Conservation (phyloP, 2,329 filamentous ascomycete genomes). For the Neurospora crassa region DNA sequence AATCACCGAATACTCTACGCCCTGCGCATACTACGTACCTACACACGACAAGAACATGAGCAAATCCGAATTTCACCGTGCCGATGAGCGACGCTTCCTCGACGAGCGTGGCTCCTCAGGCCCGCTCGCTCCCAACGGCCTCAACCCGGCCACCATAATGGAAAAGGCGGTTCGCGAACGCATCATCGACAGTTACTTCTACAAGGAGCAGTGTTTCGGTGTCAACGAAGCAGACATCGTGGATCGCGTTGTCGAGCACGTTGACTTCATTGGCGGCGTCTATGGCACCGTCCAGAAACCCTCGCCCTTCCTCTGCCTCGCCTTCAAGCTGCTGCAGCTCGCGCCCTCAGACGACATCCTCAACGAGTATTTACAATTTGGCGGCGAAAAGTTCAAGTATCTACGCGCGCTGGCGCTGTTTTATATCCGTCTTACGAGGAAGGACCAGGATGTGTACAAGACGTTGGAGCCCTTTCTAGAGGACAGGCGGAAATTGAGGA, state of each 20-base stretch:
- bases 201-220: constrained; percentile 97
- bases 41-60: constrained; percentile 17
- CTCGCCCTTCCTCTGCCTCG: constrained; percentile 85
- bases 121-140: constrained; percentile 68
- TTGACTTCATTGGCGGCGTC: constrained; percentile 79
- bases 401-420: constrained; percentile 82
- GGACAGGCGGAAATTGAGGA: constrained; percentile 74
- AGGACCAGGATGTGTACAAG: constrained; percentile 69
- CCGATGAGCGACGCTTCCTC: constrained; percentile 73
- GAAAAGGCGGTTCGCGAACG: constrained; percentile 93
- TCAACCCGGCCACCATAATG: constrained; percentile 92
- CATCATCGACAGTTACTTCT: constrained; percentile 92
- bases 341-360: constrained; percentile 72
- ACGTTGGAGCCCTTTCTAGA: constrained; percentile 73
- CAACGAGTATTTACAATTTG: constrained; percentile 67
- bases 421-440: constrained; percentile 82
- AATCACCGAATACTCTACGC: background rate
- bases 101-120: constrained; percentile 81
- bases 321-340: constrained; percentile 89
- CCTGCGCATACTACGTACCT: background rate
- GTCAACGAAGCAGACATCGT: constrained; percentile 78
- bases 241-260: constrained; percentile 76
- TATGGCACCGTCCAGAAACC: constrained; percentile 78
- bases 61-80: constrained; percentile 50
- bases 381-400: constrained; percentile 74